Percentiles rank a stretch among this genome's conserved stretches.
These are phyloP conservation scores for Gloeophyllum trabeum DNA, from an alignment of 768 basidiomycete genomes.

Conservation along the genomic window DNA sequence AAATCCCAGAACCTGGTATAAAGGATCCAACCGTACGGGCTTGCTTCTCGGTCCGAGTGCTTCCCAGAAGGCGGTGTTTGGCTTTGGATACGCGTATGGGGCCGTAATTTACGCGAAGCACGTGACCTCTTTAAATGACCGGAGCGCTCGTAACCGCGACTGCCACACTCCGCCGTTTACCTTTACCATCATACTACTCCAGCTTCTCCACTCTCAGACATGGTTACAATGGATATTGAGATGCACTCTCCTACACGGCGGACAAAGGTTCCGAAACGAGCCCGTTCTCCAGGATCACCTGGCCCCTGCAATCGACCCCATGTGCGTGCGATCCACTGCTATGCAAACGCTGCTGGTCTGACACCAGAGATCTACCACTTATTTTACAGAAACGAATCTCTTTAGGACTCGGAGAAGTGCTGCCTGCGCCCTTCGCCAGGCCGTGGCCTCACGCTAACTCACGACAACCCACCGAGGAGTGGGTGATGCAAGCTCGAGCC, in stretches of 20 bases:
- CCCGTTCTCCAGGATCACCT: conserved; percentile 49
- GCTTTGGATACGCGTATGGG: too few relatives aligned
- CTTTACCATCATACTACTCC: neutral
- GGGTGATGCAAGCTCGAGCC: conserved; percentile 61
- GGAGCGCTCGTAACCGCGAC: neutral
- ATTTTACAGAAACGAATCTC: conserved; percentile 51
- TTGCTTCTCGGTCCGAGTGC: too few relatives aligned
- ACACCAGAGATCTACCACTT: too few relatives aligned
- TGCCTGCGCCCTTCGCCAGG: too few relatives aligned
- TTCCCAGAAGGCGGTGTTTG: too few relatives aligned
- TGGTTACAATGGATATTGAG: conserved; percentile 42
- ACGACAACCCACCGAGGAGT: conserved; percentile 42
- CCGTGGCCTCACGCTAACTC: conserved; percentile 17
- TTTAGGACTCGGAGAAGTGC: conserved; percentile 26
- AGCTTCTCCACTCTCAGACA: neutral
- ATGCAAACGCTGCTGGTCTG: too few relatives aligned
- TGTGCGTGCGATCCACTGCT: too few relatives aligned
- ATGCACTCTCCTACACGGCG: conserved; percentile 28
- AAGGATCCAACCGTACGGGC: too few relatives aligned
- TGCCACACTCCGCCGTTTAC: neutral
- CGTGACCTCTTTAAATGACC: neutral
- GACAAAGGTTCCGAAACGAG: conserved; percentile 32
- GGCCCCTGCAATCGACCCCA: conserved; percentile 38
- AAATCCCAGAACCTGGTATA: too few relatives aligned
- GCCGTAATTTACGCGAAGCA: too few relatives aligned